Evolutionary conservation across 2,329 filamentous ascomycete species (phyloP), one percentile per base, ranked within the genome.

Genomic region (Colletotrichum lini): DNA sequence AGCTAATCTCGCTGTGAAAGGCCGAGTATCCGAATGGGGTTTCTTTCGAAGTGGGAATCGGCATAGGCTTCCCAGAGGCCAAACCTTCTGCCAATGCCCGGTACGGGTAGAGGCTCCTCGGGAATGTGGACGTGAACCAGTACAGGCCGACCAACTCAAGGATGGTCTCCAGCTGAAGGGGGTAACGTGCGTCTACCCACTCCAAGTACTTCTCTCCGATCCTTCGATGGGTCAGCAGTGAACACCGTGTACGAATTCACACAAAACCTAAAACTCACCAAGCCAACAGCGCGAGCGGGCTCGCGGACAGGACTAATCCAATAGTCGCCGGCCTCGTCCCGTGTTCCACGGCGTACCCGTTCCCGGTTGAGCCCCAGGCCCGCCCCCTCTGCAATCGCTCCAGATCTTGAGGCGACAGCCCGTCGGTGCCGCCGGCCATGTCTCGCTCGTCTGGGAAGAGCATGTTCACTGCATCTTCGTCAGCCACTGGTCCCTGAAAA

Each of bases 161-260:
- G 13, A 90, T 86, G 2, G 80, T 80, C 45, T 84, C 77, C 9
- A 86, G 68, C 1, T 79, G 75, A 50, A 61, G 73, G 0, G 84
- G 84, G 12, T 74, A 59, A 21, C 77, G 76, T 4, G 79, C 75
- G 71, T 90, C 87, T 2, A 80, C 80, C 88, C 87, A 90, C 6
- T 83, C 84, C 0, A 88, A 77, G 67, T 87, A 87, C 76, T 90
- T 90, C 74, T 90, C 88, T 4, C 85, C 86, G 35, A 90, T 82
- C 84, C 84, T 86, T 13, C 1, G 1, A 56, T 0, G 0, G n/a
- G 42, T 50, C 9, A 67, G 56, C 2, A 13, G 7, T 10, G 1
- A 1, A 0, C 30, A 10, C 47, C 3, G 16, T 18, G 1, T 8
- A 30, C 4, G 23, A 23, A 16, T 18, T 3, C 12, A 3, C 8